phyloP scores from a whole-genome alignment of 2,329 filamentous ascomycete genomes.

The Xylariaceae sp. region DNA sequence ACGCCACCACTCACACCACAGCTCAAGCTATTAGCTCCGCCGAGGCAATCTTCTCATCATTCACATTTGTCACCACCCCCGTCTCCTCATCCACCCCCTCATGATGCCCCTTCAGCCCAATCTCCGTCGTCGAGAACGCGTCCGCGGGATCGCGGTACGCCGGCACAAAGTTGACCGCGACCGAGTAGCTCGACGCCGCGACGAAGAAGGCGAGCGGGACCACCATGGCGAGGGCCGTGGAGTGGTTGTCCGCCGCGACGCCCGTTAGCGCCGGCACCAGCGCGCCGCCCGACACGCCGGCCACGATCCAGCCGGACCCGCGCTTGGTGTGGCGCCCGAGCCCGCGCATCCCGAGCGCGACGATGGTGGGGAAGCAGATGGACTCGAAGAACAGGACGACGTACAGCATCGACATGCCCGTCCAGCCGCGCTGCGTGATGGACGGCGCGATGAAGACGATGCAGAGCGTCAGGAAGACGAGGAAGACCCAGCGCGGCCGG shows the following conservation, averaged over 20 bases:
- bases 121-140: conserved; percentile 42
- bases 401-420: conserved; percentile 59
- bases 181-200: conserved; percentile 50
- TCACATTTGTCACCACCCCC: no score
- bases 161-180: conserved; percentile 63
- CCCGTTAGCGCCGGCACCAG: conserved; percentile 69
- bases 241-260: conserved; percentile 57
- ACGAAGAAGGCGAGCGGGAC: conserved; percentile 61
- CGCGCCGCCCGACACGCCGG: conserved; percentile 68
- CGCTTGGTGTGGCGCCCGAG: conserved; percentile 74
- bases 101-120: conserved; percentile 30
- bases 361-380: conserved; percentile 77
- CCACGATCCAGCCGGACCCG: conserved; percentile 68
- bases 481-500: conserved; percentile 63
- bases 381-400: conserved; percentile 74
- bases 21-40: no score
- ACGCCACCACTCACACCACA: no score
- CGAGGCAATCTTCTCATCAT: no score
- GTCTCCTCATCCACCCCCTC: conserved; percentile 18
- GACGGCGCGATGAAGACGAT: conserved; percentile 57
- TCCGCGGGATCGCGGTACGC: conserved; percentile 61
- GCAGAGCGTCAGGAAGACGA: conserved; percentile 59
- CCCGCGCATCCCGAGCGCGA: conserved; percentile 71
- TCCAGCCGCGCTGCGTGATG: conserved; percentile 41
- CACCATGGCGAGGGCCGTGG: conserved; percentile 58